Evolutionary conservation across 176 grass and related monocot species (phyloP).

Genomic region (Cenchrus americanus): DNA sequence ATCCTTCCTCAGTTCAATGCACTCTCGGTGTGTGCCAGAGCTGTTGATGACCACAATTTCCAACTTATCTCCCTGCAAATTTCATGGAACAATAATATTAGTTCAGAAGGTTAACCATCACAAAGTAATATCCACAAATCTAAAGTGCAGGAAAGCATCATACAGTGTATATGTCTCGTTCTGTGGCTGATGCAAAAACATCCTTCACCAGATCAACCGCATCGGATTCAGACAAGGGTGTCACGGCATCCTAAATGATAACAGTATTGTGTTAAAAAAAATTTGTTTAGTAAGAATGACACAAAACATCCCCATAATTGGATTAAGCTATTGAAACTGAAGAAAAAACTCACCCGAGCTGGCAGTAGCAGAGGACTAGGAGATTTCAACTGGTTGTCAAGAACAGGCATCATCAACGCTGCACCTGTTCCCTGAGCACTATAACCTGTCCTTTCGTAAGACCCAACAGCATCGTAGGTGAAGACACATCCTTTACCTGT

Average conservation of each 20-base stretch:
- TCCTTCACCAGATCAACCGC: slow-evolving; percentile 81
- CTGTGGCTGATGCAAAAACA: slow-evolving; percentile 74
- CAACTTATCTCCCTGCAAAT: slow-evolving; percentile 65
- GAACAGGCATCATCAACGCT: slow-evolving; percentile 61
- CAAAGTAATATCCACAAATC: neutral
- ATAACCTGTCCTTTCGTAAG: slow-evolving; percentile 68
- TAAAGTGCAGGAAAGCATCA: slow-evolving; percentile 3
- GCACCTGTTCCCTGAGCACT: slow-evolving; percentile 72
- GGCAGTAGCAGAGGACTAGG: slow-evolving; percentile 67
- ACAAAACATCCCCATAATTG: neutral
- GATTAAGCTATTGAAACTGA: neutral
- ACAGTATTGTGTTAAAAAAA: neutral
- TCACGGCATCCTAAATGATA: slow-evolving; percentile 61
- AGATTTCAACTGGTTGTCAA: slow-evolving; percentile 70
- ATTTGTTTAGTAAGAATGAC: neutral
- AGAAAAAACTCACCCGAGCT: slow-evolving; percentile 46
- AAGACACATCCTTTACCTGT: slow-evolving; percentile 78
- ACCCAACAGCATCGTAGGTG: slow-evolving; percentile 77
- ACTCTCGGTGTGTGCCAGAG: slow-evolving; percentile 46
- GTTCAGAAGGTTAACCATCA: neutral
- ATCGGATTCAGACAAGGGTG: slow-evolving; percentile 61
- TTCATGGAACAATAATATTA: slow-evolving; percentile 6
- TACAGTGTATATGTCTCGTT: slow-evolving; percentile 78
- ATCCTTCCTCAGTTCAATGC: slow-evolving; percentile 67
- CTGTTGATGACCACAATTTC: slow-evolving; percentile 67